phyloP scores from a whole-genome alignment of 371 early-diverging fungal genomes.

The Coemansia sp. region DNA sequence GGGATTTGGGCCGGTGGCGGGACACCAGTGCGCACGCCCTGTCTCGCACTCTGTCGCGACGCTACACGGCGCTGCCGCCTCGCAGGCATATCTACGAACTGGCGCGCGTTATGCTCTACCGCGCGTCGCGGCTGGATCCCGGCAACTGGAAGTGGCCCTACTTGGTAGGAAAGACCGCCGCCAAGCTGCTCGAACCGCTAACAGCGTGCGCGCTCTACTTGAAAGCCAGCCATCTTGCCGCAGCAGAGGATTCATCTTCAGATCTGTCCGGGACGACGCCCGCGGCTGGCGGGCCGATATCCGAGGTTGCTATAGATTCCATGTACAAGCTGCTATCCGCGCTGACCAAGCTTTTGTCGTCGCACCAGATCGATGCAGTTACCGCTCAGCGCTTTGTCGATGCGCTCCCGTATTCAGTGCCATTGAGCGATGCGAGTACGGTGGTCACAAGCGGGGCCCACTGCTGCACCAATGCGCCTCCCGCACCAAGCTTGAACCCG shows the following conservation, averaged over 20 bases:
- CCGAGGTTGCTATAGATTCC: conserved; percentile 29
- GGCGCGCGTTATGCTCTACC: conserved; percentile 26
- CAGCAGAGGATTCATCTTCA: not conserved
- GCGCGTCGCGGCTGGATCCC: conserved; percentile 25
- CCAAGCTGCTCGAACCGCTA: conserved; percentile 24
- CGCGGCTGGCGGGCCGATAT: not conserved
- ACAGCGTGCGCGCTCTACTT: conserved; percentile 41
- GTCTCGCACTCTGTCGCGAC: conserved; percentile 20
- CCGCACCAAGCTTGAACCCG: not conserved
- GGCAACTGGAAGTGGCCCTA: conserved; percentile 34
- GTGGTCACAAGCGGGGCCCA: not conserved
- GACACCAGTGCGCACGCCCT: conserved; percentile 5
- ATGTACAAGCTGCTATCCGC: conserved; percentile 34
- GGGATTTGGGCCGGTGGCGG: conserved; percentile 41
- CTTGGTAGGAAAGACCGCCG: conserved; percentile 32
- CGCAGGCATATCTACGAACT: conserved; percentile 14
- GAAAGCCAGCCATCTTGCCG: conserved; percentile 28
- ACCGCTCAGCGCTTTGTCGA: conserved; percentile 31
- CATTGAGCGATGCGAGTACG: not conserved
- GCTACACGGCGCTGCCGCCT: conserved; percentile 19
- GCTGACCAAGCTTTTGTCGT: conserved; percentile 25
- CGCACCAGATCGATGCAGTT: conserved; percentile 6
- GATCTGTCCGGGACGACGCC: not conserved
- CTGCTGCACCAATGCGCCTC: not conserved
- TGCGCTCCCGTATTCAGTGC: conserved; percentile 15